Evolutionary conservation across 257 asterid genomes (phyloP).

Genomic region (Nicotiana tomentosiformis): DNA sequence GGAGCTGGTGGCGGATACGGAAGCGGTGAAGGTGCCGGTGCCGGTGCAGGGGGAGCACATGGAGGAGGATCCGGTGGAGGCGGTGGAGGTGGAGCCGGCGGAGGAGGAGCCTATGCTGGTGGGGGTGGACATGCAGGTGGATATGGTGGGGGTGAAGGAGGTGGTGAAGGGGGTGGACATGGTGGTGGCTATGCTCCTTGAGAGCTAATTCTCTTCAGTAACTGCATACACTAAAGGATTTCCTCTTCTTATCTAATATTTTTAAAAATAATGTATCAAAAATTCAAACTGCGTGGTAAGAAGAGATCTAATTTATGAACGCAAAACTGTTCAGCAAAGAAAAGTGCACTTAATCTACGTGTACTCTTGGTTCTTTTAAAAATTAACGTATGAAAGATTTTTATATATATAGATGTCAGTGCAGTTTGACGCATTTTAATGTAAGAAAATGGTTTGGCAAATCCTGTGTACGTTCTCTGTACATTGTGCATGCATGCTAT

Average conservation of each 20-base stretch:
- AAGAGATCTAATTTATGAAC: background rate
- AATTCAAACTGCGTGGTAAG: background rate
- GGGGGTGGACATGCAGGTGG: background rate
- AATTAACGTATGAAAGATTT: background rate
- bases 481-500: constrained; percentile 18
- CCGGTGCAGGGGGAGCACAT: constrained; percentile 39
- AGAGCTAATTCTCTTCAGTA: background rate
- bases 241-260: background rate
- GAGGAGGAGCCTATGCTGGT: constrained; percentile 7
- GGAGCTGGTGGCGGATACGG: constrained; percentile 24
- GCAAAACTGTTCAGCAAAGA: background rate
- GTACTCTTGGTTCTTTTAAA: background rate
- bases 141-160: background rate
- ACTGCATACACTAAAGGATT: background rate
- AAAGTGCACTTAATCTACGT: background rate
- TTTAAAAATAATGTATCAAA: background rate
- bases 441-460: background rate
- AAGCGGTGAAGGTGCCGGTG: constrained; percentile 45
- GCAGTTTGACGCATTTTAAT: background rate
- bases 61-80: constrained; percentile 58
- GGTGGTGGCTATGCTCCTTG: constrained; percentile 43
- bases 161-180: constrained; percentile 21
- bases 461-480: background rate
- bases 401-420: background rate
- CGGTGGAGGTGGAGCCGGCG: constrained; percentile 44